Conservation (phyloP, 805 yeast genomes). For the Jamesozyma hellenica region DNA sequence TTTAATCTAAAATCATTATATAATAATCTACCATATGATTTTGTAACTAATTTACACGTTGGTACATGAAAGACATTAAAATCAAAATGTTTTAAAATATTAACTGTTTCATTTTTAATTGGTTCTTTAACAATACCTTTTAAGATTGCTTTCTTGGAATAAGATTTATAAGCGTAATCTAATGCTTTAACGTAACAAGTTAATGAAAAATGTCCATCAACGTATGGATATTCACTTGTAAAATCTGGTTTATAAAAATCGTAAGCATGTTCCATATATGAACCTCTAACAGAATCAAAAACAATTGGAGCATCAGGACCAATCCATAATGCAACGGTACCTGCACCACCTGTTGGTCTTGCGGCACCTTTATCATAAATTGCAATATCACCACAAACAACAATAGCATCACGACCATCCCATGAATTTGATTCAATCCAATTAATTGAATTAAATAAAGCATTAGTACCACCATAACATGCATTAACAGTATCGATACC, state of each 20-base stretch:
- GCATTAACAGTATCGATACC: slow-evolving; percentile 96
- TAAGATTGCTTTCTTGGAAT: slow-evolving; percentile 63
- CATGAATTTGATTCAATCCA: slow-evolving; percentile 94
- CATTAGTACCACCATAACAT: slow-evolving; percentile 97
- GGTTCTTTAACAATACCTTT: slow-evolving; percentile 36
- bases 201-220: slow-evolving; percentile 93
- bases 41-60: slow-evolving; percentile 87
- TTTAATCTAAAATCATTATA: slow-evolving; percentile 78
- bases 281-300: slow-evolving; percentile 79
- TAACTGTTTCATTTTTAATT: slow-evolving; percentile 47
- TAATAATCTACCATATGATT: slow-evolving; percentile 83
- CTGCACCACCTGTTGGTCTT: slow-evolving; percentile 99
- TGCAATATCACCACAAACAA: slow-evolving; percentile 96
- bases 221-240: slow-evolving; percentile 91
- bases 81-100: slow-evolving; percentile 68
- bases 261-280: slow-evolving; percentile 93
- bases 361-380: slow-evolving; percentile 95
- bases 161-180: slow-evolving; percentile 74
- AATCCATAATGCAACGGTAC: slow-evolving; percentile 85
- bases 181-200: slow-evolving; percentile 89
- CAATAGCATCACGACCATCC: slow-evolving; percentile 98
- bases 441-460: slow-evolving; percentile 84
- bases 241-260: slow-evolving; percentile 98
- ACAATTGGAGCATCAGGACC: slow-evolving; percentile 98
- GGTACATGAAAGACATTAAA: slow-evolving; percentile 97